Evolutionary conservation across 192 early-diverging fungal genomes (phyloP), one percentile per base, ranked within the genome.

Genomic region (Chytriomyces sp.): DNA sequence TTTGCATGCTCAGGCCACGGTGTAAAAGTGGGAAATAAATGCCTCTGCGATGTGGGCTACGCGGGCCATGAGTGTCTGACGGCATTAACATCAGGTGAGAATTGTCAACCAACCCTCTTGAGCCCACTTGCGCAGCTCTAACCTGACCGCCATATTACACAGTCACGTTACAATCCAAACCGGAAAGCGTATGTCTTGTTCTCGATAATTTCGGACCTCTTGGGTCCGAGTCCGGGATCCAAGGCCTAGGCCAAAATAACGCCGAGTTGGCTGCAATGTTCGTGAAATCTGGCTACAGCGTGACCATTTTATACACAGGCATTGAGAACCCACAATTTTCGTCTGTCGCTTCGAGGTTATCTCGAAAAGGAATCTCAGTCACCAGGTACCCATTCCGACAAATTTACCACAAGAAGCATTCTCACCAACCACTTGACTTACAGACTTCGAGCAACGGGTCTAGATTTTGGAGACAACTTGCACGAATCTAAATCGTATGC

Each of bases 1-100:
- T 79, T 74, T 67, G 64, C 68, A 16, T 82, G 81, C 50, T 77
- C 75, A 7, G 64, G 68, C 9, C 81, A 82, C 64, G 81, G 81
- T 44, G 80, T 82, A 4, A 60, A 63, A 50, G 67, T 70, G 44
- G 70, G 64, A 5, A 65, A 76, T 28, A 78, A 49, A 62, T 82
- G 81, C 50, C n/a, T 82, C 23, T 82, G 81, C 70, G 81, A 82
- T 70, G 8, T 82, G 16, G 78, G 79, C 24, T 82, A 47, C 61
- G 13, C 59, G 7, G 81, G 81, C 26, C 8, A 47, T 20, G 64
- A 59, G 11, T 82, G 81, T 72, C 72, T 76, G 26, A 62, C 60
- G 13, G 28, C 47, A 20, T 57, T 57, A 5, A 0, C 53, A 57
- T 57, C 53, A 57, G 53, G 53, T 57, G 53, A 57, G 35, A 35